Evolutionary conservation across 371 early-diverging fungal genomes (phyloP), one percentile per base, ranked within the genome.

Genomic region (Mucor ambiguus): DNA sequence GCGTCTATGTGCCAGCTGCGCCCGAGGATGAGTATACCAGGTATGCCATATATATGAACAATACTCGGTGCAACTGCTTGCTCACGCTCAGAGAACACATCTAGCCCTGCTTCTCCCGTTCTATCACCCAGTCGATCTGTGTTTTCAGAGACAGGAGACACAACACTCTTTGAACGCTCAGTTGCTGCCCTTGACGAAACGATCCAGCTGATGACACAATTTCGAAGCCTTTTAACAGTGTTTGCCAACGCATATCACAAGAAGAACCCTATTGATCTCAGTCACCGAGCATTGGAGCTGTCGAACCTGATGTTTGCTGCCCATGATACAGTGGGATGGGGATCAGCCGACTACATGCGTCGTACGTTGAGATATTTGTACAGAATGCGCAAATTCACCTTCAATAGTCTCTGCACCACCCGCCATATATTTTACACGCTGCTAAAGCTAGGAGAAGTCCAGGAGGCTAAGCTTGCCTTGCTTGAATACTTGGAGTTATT

Each of bases 391-490:
- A 80, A 81, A 64, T 81, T 81, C 52, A 92, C 92, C 0, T 92
- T 89, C 72, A 90, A 93, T 68, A 90, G 88, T 48, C 82, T 89
- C 7, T 79, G 82, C 6, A 78, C 90, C 28, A 55, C 88, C 26
- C 87, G 92, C 0, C 88, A 86, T 65, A 69, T 90, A 3, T 82
- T 89, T 66, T 80, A 82, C 43, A 73, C 84, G 0, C 74, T 90
- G 22, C 64, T 85, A 6, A 77, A 73, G 22, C 58, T 87, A 22
- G 91, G 90, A 20, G 86, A 91, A 56, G 88, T 83, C 63, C 85
- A 88, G 37, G 90, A 92, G 75, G 91, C 91, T 0, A 80, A 80
- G 12, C 66, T 86, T 68, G 88, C 91, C 10, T 68, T 92, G 1
- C 69, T 77, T 30, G 73, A 85, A 1, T 93, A 93, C 69, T 66